Base-by-base conservation (phyloP, 345 rosid genomes). In the Citrus australasica region DNA sequence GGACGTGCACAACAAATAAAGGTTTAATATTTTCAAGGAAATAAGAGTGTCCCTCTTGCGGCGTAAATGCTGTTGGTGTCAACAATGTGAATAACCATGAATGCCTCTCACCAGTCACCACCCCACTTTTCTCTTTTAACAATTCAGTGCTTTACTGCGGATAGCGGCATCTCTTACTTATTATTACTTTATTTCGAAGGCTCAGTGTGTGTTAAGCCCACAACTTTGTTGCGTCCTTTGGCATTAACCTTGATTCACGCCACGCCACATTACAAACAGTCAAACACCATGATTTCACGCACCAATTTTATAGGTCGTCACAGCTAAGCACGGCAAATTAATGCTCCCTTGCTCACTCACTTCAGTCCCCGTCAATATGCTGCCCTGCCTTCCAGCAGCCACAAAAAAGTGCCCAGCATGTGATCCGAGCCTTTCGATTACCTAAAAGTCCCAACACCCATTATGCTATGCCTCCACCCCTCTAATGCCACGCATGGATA, bases 191-290 rank as follows among this genome's bases (percentile, higher is more conserved):
- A 21, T 5, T 7, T 51, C 6, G 9, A 1, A 3, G 6, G 3
- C 24, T 28, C 42, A n/a, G 64, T 27, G 42, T 38, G 9, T 9
- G 42, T 37, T 33, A 7, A 7, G n/a, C 9, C 42, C 55, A 42
- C 56, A 68, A 38, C 19, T 33, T 17, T 70, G 24, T 24, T 19
- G 33, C 33, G 30, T 21, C 7, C 7, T 19, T 25, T 46, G 55
- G 58, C 64, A 74, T 59, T 25, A 55, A 65, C 38, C 77, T 65
- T 71, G 56, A 64, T 40, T 81, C 69, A 66, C 83, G 69, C 80
- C 35, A 59, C 51, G 33, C 33, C 33, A 4, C 51, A 46, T 11
- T 13, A 13, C 38, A 33, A 32, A 25, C 25, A 25, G 25, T 25
- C 25, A 25, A 25, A 67, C 78, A 73, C 83, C 69, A 81, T 81